Evolutionary conservation across 768 basidiomycete genomes (phyloP).

Genomic region (Tylopilus sp.): DNA sequence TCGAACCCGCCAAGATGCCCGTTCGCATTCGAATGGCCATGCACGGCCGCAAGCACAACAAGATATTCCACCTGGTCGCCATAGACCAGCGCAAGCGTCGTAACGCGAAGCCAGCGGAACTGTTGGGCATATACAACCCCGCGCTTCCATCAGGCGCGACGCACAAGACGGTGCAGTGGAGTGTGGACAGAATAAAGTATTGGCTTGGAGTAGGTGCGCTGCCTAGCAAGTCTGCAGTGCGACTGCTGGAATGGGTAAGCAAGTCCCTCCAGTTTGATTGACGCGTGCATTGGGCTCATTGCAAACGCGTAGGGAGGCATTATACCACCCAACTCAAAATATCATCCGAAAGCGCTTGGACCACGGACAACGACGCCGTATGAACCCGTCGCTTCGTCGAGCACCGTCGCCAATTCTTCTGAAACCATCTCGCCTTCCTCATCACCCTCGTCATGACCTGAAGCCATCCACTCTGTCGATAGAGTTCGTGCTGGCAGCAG

Average conservation of each 20-base stretch:
- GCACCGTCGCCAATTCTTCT: background rate
- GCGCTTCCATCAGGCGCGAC: constrained; percentile 45
- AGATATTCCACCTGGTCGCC: constrained; percentile 84
- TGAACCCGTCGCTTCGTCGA: background rate
- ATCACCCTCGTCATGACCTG: constrained; percentile 8
- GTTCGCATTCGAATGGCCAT: constrained; percentile 84
- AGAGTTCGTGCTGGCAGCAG: background rate
- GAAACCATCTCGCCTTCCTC: background rate
- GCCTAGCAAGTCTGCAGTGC: constrained; percentile 75
- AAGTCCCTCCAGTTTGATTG: background rate
- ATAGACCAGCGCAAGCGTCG: constrained; percentile 67
- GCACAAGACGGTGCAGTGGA: constrained; percentile 84
- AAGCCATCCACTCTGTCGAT: background rate
- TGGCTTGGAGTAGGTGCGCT: constrained; percentile 86
- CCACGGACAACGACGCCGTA: constrained; percentile 8
- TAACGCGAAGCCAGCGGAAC: constrained; percentile 84
- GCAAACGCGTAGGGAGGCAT: constrained; percentile 52
- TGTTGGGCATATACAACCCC: constrained; percentile 82
- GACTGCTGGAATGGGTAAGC: constrained; percentile 70
- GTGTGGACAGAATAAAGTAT: constrained; percentile 82
- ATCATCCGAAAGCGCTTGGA: constrained; percentile 40
- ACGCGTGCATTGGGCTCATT: constrained; percentile 7
- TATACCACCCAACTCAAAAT: constrained; percentile 53
- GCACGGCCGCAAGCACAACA: constrained; percentile 71
- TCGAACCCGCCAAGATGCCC: constrained; percentile 49